Base-by-base conservation (phyloP, 371 early-diverging fungal genomes). In the Apophysomyces ossiformis region DNA sequence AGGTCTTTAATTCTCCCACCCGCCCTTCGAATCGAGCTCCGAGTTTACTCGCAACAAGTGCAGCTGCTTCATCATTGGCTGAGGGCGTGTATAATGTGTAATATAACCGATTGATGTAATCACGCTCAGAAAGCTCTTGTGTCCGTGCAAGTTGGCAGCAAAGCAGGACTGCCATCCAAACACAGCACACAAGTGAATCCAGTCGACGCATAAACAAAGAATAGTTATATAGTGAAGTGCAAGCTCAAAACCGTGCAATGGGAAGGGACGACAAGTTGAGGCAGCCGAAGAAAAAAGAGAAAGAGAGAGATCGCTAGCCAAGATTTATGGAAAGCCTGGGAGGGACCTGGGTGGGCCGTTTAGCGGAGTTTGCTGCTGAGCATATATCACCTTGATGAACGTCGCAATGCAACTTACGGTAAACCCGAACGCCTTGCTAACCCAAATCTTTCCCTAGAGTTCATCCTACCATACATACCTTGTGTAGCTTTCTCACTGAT, bases 1-100 rank as follows among this genome's bases (percentile, higher is more conserved):
- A 86, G 47, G 82, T 73, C 0, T 70, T 47, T 41, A 94, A 71
- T 64, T 89, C 88, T 36, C 92, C 93, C 12, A 93, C 87, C n/a
- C 72, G 81, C 12, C 91, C 91, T 45, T 90, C 74, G 18, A 82
- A 83, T 35, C 84, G 75, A 15, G 85, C 83, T 13, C 77, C 81
- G 11, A 87, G 68, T 7, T 72, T 68, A 0, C 70, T 64, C 7
- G 85, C 85, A 32, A 86, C 70, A 57, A 72, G 70, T 5, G 64
- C 62, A 1, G 79, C 78, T 35, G 78, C 76, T 13, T 70, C 73
- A 9, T 61, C 58, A 46, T 66, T 62, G 4, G 69, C 74, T 41
- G 68, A 57, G 16, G 82, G 78, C n/a, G 79, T 58, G 63, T 85
- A 73, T 16, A 87, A 43, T 3, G 85, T 81, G 38, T 86, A 87